These are phyloP conservation scores for Epichloe scottii DNA, from an alignment of 2,329 filamentous ascomycete species.

Conservation along the genomic window DNA sequence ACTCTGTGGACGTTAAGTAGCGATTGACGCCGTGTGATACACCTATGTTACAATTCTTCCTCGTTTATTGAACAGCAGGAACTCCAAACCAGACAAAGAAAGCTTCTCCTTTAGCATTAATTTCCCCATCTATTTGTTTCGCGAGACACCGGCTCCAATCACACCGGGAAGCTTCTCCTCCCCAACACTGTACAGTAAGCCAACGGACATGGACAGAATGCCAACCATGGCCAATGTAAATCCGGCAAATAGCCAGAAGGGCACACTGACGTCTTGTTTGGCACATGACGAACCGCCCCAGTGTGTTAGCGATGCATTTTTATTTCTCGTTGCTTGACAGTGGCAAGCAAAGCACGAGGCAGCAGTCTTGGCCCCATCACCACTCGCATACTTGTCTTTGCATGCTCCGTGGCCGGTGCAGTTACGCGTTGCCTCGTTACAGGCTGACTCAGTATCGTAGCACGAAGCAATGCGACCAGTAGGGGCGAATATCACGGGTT, in stretches of 20 bases:
- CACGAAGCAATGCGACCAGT: slow-evolving; percentile 51
- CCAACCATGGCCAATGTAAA: slow-evolving; percentile 60
- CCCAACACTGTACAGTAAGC: slow-evolving; percentile 71
- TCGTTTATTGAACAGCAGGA: background rate
- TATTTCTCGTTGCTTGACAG: slow-evolving; percentile 50
- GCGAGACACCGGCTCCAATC: slow-evolving; percentile 85
- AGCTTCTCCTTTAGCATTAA: background rate
- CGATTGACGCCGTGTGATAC: slow-evolving; percentile 5
- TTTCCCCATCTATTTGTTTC: slow-evolving; percentile 38
- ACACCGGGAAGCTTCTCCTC: slow-evolving; percentile 83
- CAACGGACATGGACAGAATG: slow-evolving; percentile 57
- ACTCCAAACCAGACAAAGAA: slow-evolving; percentile 8
- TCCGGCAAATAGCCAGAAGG: slow-evolving; percentile 76
- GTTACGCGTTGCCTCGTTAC: slow-evolving; percentile 55
- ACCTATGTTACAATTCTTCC: slow-evolving; percentile 7
- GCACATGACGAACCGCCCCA: slow-evolving; percentile 84
- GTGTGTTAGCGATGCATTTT: slow-evolving; percentile 49
- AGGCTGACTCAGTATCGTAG: slow-evolving; percentile 58
- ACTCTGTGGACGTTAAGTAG: slow-evolving; percentile 1
- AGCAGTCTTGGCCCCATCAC: slow-evolving; percentile 25
- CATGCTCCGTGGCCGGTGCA: slow-evolving; percentile 79
- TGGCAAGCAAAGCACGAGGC: slow-evolving; percentile 64
- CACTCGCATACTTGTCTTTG: slow-evolving; percentile 47
- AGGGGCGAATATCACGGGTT: slow-evolving; percentile 24
- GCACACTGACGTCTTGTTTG: slow-evolving; percentile 79